Conservation (phyloP, 75 land plant genomes). For the Cupressus sempervirens region DNA sequence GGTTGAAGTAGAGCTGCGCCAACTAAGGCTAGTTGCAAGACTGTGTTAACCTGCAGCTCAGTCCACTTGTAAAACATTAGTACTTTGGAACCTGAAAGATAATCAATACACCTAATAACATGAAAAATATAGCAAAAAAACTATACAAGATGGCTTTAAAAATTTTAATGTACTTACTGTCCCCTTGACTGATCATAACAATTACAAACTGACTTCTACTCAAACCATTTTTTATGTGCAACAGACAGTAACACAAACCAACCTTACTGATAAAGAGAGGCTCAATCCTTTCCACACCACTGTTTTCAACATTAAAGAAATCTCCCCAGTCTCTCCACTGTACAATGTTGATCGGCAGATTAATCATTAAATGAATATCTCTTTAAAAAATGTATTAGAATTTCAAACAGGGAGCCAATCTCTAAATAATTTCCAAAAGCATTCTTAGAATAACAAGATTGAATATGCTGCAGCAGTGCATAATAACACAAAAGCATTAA, state of each 20-base stretch:
- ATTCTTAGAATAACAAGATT: neutral
- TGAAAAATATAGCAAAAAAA: neutral
- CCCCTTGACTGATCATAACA: neutral
- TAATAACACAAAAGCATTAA: neutral
- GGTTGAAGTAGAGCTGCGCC: conserved; percentile 87
- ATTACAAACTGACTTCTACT: neutral
- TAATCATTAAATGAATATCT: neutral
- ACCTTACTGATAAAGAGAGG: conserved; percentile 96
- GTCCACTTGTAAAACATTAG: neutral
- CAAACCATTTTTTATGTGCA: neutral
- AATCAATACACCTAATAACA: neutral
- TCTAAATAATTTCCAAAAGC: neutral
- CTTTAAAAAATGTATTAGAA: neutral
- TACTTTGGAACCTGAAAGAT: neutral
- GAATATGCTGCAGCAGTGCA: neutral
- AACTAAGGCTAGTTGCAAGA: conserved; percentile 75
- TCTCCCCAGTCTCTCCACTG: conserved; percentile 85
- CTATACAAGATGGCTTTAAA: neutral
- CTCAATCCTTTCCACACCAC: conserved; percentile 60
- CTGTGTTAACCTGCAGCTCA: conserved; percentile 77
- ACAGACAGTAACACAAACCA: neutral
- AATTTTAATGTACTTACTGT: too few species aligned
- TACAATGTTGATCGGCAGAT: neutral
- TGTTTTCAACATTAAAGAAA: conserved; percentile 65
- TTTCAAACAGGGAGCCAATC: neutral